phyloP scores from a whole-genome alignment of 2,329 filamentous ascomycete genomes.

The Elsinoe batatas region DNA sequence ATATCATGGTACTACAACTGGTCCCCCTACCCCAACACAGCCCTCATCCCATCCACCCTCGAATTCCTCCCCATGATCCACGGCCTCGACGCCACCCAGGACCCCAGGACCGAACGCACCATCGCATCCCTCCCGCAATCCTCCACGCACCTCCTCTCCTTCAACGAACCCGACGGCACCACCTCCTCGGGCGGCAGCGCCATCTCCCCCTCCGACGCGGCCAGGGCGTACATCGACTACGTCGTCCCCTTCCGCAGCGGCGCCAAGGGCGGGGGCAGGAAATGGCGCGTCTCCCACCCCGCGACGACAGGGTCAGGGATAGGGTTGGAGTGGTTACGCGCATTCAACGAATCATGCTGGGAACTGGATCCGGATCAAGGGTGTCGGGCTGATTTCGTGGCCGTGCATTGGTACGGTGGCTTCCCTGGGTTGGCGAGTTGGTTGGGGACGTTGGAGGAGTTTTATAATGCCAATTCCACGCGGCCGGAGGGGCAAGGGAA shows the following conservation, averaged over 20 bases:
- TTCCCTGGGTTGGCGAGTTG: conserved; percentile 54
- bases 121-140: not conserved
- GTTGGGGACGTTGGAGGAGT: not conserved
- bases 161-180: conserved; percentile 66
- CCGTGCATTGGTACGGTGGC: conserved; percentile 49
- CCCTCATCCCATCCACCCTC: conserved; percentile 39
- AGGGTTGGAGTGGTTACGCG: conserved; percentile 56
- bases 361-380: conserved; percentile 20
- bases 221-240: not conserved
- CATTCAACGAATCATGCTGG: conserved; percentile 52
- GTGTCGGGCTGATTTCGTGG: conserved; percentile 40
- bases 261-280: not conserved
- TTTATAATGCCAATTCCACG: not conserved
- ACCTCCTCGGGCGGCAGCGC: not conserved
- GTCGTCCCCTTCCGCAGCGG: not conserved
- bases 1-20: conserved; percentile 86
- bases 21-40: conserved; percentile 36
- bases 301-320: conserved; percentile 52
- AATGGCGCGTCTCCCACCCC: conserved; percentile 36
- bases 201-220: not conserved
- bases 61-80: conserved; percentile 76
- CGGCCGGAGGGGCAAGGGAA: not conserved
- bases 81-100: conserved; percentile 40
- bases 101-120: not conserved
- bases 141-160: conserved; percentile 57